Evolutionary conservation across 2,329 filamentous ascomycete species (phyloP), one percentile per base, ranked within the genome.

Genomic region (Arthrobotrys conoides): DNA sequence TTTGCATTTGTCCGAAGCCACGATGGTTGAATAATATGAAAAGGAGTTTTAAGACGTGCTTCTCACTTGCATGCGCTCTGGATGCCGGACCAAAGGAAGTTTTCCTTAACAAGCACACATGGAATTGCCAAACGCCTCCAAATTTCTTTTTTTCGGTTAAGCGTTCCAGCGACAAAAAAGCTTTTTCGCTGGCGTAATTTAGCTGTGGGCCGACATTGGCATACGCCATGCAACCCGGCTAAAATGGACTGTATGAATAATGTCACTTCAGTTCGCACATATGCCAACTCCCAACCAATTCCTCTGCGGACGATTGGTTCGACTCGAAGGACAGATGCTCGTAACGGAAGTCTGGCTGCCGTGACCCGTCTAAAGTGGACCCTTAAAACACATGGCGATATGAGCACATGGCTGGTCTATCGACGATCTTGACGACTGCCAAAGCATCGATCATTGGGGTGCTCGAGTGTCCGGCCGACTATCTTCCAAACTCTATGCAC

Each of bases 181-280:
- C 61, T 71, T 78, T 71, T 68, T 77, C 36, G 64, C 68, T 78
- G 75, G 75, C 75, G 75, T 78, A 78, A 78, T 72, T 71, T 72
- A 38, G 61, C 64, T 71, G 67, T 72, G 33, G 36, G 53, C 68
- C 68, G 36, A 63, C 57, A 72, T 78, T 78, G 75, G 75, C 75
- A 78, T 67, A 78, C 75, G 75, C 69, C 75, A 78, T 78, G 75
- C 68, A 64, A 71, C 68, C 75, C 68, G 68, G 73, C 49, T 77
- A 71, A 71, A 71, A 30, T 48, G 33, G 18, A 53, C 48, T 48
- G 44, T 24, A 66, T 41, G 67, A 66, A 63, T 70, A 38, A 70
- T 38, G 44, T 71, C 27, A 63, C 51, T 33, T 30, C 22, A 67
- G 27, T 59, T 27, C 44, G 51, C 44, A 46, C 44, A 24, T 48